Evolutionary conservation across 2,329 filamentous ascomycete genomes (phyloP).

Genomic region (Metarhizium humberi): DNA sequence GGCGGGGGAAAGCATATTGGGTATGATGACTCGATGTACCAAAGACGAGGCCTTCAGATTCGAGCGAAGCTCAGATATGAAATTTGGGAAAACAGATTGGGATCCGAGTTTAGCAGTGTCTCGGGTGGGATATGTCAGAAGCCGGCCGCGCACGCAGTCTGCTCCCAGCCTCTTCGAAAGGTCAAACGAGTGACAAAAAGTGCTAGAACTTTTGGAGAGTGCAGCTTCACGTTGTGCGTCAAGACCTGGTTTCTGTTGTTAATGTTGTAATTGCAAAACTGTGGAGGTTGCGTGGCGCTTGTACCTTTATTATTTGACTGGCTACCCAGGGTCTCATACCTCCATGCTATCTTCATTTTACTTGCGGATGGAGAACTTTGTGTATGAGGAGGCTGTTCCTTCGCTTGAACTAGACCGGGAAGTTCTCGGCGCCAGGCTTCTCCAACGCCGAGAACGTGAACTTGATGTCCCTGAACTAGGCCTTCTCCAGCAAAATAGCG

Average conservation of each 20-base stretch:
- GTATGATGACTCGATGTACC: slow-evolving; percentile 77
- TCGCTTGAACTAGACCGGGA: slow-evolving; percentile 54
- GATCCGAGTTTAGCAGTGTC: slow-evolving; percentile 19
- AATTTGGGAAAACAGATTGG: slow-evolving; percentile 41
- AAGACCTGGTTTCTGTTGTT: slow-evolving; percentile 1
- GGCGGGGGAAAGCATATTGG: slow-evolving; percentile 76
- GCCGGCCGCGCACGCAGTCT: slow-evolving; percentile 37
- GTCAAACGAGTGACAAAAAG: slow-evolving; percentile 68
- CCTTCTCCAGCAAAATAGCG: slow-evolving; percentile 91
- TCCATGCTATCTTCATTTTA: slow-evolving; percentile 98
- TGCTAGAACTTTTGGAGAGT: slow-evolving; percentile 8
- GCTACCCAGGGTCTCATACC: slow-evolving; percentile 72
- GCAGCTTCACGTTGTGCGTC: slow-evolving; percentile 10
- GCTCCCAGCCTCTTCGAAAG: slow-evolving; percentile 53
- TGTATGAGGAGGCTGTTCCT: slow-evolving; percentile 28
- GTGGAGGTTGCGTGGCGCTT: background rate
- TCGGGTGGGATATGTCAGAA: slow-evolving; percentile 39
- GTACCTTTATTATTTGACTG: slow-evolving; percentile 27
- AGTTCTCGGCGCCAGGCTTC: slow-evolving; percentile 77
- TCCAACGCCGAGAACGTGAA: slow-evolving; percentile 75
- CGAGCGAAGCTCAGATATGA: slow-evolving; percentile 49
- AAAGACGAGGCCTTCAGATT: slow-evolving; percentile 47
- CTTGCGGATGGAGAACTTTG: slow-evolving; percentile 40
- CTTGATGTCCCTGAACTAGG: slow-evolving; percentile 77
- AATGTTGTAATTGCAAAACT: background rate